Evolutionary conservation across 2,329 filamentous ascomycete species (phyloP), one percentile per base, ranked within the genome.

Genomic region (Curvularia verruculosa): DNA sequence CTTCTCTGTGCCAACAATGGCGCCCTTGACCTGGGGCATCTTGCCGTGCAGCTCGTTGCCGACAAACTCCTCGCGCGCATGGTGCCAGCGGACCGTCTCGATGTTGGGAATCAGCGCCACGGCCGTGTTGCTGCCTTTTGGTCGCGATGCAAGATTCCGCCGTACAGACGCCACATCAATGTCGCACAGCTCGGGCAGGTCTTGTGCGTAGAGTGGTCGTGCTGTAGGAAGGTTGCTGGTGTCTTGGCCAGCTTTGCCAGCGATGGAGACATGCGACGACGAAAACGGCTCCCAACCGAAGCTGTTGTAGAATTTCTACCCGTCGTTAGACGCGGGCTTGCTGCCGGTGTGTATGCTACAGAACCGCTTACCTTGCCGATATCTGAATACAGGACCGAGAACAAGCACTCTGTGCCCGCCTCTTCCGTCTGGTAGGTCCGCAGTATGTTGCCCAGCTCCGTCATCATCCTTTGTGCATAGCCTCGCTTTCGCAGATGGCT

Each of bases 341-440:
- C 7, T 7, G 21, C 83, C 12, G 87, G 28, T 46, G 89, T 73
- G 85, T n/a, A 85, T 84, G 3, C 83, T 75, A 1, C 81, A 83
- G 36, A 88, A 88, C 13, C 83, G 75, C 43, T 70, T 65, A 61
- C 83, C 82, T 64, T 80, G 19, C 93, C 91, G 62, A 96, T 92
- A 68, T 96, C 91, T 8, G 92, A 96, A 76, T 88, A 96, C 8
- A 97, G 81, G 7, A 96, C 84, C 0, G 90, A 93, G 75, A 94
- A 95, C 13, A 85, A 76, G 61, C 73, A 82, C 71, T 71, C 13
- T 69, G 44, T 61, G 4, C 77, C 74, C 15, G 15, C 34, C 40
- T 62, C 62, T 50, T n/a, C 70, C 56, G 78, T 76, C 64, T 86
- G 82, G 77, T 83, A 83, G 2, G 77, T 82, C 60, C 81, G 79